Percentiles rank a stretch among this genome's conserved stretches.
Conservation (phyloP, 257 asterid species). For the Solanum clarkiae region DNA sequence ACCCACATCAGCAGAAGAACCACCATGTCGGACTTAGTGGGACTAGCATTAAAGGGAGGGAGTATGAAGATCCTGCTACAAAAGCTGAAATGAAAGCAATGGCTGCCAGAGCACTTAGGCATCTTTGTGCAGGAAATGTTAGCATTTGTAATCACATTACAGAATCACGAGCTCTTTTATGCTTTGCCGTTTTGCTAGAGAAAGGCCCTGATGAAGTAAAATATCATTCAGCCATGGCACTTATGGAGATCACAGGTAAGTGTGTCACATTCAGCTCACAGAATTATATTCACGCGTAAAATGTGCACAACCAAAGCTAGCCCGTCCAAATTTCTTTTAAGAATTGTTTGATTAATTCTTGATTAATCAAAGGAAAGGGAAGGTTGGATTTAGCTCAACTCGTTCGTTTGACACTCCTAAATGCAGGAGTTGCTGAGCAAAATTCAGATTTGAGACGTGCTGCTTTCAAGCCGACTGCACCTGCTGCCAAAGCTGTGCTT, state of each 20-base stretch:
- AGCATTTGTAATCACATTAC: not conserved
- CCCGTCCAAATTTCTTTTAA: not conserved
- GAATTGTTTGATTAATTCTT: not conserved
- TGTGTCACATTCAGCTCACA: not conserved
- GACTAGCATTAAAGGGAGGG: slow-evolving; percentile 8
- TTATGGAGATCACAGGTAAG: slow-evolving; percentile 7
- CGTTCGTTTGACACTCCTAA: not conserved
- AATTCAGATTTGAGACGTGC: slow-evolving; percentile 7
- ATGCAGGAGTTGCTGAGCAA: slow-evolving; percentile 7
- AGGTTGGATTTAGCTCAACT: not conserved
- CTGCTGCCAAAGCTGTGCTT: slow-evolving; percentile 11
- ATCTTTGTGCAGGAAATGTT: slow-evolving; percentile 5
- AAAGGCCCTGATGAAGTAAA: slow-evolving; percentile 11
- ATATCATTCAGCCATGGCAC: slow-evolving; percentile 10
- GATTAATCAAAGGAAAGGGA: not conserved
- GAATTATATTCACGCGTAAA: not conserved
- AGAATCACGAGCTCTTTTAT: slow-evolving; percentile 11
- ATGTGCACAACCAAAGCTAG: not conserved
- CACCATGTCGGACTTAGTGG: slow-evolving; percentile 4
- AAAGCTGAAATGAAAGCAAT: slow-evolving; percentile 14
- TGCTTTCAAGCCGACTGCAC: slow-evolving; percentile 9
- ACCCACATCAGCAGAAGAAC: not conserved
- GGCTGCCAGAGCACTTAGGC: slow-evolving; percentile 11
- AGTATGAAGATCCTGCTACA: slow-evolving; percentile 4
- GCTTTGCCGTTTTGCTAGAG: slow-evolving; percentile 8